Percentiles rank a stretch among this genome's conserved stretches.
phyloP scores from a whole-genome alignment of 345 rosid species.

The Rhodomyrtus tomentosa region DNA sequence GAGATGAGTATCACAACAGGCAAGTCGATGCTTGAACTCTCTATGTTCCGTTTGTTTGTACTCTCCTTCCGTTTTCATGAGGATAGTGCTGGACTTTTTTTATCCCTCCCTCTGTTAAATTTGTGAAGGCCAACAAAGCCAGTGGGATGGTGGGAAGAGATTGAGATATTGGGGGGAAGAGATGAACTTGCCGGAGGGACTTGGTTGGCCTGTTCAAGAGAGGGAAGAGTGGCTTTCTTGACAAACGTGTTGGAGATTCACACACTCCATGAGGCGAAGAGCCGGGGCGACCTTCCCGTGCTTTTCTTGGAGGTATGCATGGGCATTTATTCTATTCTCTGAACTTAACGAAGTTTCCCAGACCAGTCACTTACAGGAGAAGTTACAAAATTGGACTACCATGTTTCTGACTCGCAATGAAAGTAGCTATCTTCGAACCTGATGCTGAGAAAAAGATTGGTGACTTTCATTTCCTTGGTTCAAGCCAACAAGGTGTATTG shows the following conservation, averaged over 20 bases:
- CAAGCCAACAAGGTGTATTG: background rate
- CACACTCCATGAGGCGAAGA: slow-evolving; percentile 29
- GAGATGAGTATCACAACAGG: slow-evolving; percentile 69
- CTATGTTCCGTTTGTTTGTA: background rate
- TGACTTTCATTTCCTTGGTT: background rate
- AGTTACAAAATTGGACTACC: background rate
- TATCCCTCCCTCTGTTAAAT: background rate
- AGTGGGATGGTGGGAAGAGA: slow-evolving; percentile 49
- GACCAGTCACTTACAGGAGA: background rate
- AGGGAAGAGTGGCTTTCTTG: slow-evolving; percentile 50
- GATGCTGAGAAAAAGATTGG: background rate
- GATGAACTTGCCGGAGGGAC: slow-evolving; percentile 60
- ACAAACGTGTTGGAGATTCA: slow-evolving; percentile 65
- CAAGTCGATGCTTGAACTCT: background rate
- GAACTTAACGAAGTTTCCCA: background rate
- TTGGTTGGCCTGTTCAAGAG: slow-evolving; percentile 57
- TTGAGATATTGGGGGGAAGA: slow-evolving; percentile 45
- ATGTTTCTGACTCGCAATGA: background rate
- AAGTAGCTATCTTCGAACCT: background rate
- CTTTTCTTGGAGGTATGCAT: slow-evolving; percentile 45
- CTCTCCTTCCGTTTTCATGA: background rate
- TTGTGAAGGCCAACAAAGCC: slow-evolving; percentile 40
- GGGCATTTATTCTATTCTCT: background rate
- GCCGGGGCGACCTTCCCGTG: slow-evolving; percentile 57
- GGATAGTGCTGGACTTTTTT: background rate